Conservation (phyloP, 768 basidiomycete genomes). For the Lentinula edodes region DNA sequence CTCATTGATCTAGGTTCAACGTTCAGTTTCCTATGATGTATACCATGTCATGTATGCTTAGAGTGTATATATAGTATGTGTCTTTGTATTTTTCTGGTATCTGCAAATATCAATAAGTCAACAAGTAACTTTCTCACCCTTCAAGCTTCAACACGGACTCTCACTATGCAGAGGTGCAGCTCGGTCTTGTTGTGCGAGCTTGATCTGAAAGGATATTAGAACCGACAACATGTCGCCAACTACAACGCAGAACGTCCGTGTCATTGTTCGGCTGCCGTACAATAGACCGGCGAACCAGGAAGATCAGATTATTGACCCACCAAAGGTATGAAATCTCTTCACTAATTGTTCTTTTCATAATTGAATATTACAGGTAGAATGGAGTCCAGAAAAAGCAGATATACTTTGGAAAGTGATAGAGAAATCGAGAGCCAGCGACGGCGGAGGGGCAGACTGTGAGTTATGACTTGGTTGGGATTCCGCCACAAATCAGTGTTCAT, state of each 20-base stretch:
- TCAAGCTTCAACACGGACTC: neutral
- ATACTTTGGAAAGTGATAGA: constrained; percentile 87
- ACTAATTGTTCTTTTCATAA: constrained; percentile 8
- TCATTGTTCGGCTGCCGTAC: constrained; percentile 75
- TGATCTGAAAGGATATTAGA: neutral
- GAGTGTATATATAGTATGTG: no score
- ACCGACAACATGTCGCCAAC: constrained; percentile 23
- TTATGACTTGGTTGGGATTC: constrained; percentile 12
- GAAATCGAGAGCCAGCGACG: constrained; percentile 65
- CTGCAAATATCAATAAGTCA: neutral
- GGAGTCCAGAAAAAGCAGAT: constrained; percentile 80
- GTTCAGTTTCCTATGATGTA: neutral
- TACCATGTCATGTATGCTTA: neutral
- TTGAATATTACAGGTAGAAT: constrained; percentile 58
- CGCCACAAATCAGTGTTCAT: neutral
- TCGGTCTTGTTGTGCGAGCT: neutral
- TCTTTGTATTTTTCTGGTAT: no score
- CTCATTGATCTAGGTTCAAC: constrained; percentile 56
- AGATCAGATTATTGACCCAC: constrained; percentile 43
- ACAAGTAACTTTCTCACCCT: neutral
- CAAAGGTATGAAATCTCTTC: constrained; percentile 43
- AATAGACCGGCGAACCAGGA: constrained; percentile 68
- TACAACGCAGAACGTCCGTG: constrained; percentile 44
- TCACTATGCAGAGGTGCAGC: neutral
- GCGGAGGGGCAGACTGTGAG: constrained; percentile 76